These are phyloP conservation scores for Albatrellus ellisii DNA, from an alignment of 768 basidiomycete species.

Conservation along the genomic window DNA sequence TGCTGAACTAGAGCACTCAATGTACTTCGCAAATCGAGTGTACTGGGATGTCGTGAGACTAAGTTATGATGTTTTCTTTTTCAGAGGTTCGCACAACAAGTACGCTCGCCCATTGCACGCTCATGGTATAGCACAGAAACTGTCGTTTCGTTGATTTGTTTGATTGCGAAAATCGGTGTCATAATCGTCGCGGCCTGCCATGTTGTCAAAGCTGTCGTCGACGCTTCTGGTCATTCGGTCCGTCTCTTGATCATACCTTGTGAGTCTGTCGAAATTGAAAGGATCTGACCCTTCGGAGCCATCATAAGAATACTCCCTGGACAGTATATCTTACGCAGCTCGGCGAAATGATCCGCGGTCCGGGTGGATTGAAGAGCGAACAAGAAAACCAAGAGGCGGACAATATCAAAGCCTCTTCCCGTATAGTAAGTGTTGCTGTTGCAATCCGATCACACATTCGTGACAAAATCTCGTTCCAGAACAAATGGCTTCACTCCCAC, in stretches of 20 bases:
- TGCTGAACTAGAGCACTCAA: constrained; percentile 35
- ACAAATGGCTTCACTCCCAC: constrained; percentile 61
- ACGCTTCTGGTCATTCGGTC: too few relatives aligned
- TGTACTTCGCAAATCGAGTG: too few relatives aligned
- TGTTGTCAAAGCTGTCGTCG: too few relatives aligned
- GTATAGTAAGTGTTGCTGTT: too few relatives aligned
- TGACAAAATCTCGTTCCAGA: constrained; percentile 50
- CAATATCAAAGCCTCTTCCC: constrained; percentile 60
- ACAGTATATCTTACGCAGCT: constrained; percentile 90
- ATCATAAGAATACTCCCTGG: constrained; percentile 49
- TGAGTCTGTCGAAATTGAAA: constrained; percentile 74
- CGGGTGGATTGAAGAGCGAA: constrained; percentile 33
- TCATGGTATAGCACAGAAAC: too few relatives aligned
- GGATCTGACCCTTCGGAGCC: constrained; percentile 70
- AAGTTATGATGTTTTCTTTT: too few relatives aligned
- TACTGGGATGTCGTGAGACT: too few relatives aligned
- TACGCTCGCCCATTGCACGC: too few relatives aligned
- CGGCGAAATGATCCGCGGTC: constrained; percentile 57
- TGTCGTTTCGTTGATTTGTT: too few relatives aligned
- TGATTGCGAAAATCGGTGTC: too few relatives aligned
- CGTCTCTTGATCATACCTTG: constrained; percentile 68
- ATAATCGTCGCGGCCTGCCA: too few relatives aligned
- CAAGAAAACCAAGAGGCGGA: constrained; percentile 59
- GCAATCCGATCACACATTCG: constrained; percentile 32
- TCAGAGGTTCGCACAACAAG: too few relatives aligned